These are phyloP conservation scores for Teunomyces lycoperdinae DNA, from an alignment of 805 yeast species.

Conservation along the genomic window DNA sequence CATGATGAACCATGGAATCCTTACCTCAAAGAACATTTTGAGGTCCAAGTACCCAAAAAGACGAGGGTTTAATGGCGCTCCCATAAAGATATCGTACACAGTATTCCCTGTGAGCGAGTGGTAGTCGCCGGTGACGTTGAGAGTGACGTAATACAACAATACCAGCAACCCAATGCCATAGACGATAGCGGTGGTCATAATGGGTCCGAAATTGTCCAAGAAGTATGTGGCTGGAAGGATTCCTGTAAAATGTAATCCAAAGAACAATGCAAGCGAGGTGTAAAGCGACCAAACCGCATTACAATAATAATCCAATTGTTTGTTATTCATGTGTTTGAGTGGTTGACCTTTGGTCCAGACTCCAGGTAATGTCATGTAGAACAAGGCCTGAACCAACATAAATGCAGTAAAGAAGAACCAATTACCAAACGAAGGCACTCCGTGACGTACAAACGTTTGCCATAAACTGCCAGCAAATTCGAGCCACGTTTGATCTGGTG, in stretches of 20 bases:
- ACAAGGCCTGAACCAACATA: conserved; percentile 62
- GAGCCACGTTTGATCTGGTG: conserved; percentile 50
- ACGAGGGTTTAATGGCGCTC: conserved; percentile 96
- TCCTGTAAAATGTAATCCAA: conserved; percentile 69
- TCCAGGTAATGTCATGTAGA: conserved; percentile 87
- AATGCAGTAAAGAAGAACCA: conserved; percentile 73
- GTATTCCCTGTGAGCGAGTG: conserved; percentile 90
- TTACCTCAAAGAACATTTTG: conserved; percentile 96
- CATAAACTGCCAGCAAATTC: conserved; percentile 45
- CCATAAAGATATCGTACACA: conserved; percentile 92
- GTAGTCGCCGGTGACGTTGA: conserved; percentile 67
- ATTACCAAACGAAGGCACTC: conserved; percentile 56
- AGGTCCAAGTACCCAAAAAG: conserved; percentile 81
- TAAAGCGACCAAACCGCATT: conserved; percentile 88
- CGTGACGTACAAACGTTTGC: conserved; percentile 47
- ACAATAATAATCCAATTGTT: conserved; percentile 88
- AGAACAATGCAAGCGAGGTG: conserved; percentile 54
- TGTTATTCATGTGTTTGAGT: conserved; percentile 71
- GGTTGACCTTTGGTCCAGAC: conserved; percentile 95
- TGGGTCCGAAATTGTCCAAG: conserved; percentile 80
- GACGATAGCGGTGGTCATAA: conserved; percentile 88
- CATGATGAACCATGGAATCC: conserved; percentile 94
- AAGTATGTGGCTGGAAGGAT: conserved; percentile 71
- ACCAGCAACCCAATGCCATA: conserved; percentile 72
- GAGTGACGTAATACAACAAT: conserved; percentile 64